Evolutionary conservation across 352 stramenopile genomes (phyloP), one percentile per base, ranked within the genome.

Genomic region (Pythium insidiosum): DNA sequence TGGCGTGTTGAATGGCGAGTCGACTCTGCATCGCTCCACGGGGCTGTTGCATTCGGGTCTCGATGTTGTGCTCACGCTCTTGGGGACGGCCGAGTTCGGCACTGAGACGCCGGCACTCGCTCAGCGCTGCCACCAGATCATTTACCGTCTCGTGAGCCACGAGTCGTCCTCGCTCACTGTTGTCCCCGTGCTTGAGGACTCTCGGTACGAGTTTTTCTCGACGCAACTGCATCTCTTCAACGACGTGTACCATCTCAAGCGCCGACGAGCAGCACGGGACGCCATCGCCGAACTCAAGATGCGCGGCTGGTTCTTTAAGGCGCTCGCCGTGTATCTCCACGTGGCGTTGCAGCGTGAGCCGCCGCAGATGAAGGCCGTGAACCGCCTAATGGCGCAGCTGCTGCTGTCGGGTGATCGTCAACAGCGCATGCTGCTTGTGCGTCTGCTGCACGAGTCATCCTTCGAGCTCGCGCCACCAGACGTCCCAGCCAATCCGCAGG

Each of bases 221-320:
- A 74, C 68, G 12, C 77, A 90, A 39, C 57, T 86, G 7, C 51
- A 79, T 44, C 60, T 86, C 11, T 88, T 88, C 22, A 43, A 38
- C 1, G 19, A 34, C 1, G 40, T 37, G 1, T 61, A 38, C 41
- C 39, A 61, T 3, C 40, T 61, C 0, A 51, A 48, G 53, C 40
- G 42, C 37, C 53, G 53, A 19, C 24, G 42, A 10, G 41, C 47
- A 18, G 35, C n/a, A 1, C 15, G 41, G 1, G 46, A 56, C 3
- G 9, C 47, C 15, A 54, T 56, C 13, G 42, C 46, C 11, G 66
- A 83, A 26, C 46, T 93, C 9, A 81, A 86, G 41, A 86, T 88
- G 73, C 76, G 76, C 15, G 77, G 75, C 7, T 93, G 80, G 80
- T 86, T 90, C 34, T 84, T 88, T 47, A 88, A 93, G 50, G 72